Base-by-base conservation (phyloP, 768 basidiomycete genomes). In the Paxillus ammoniavirescens region DNA sequence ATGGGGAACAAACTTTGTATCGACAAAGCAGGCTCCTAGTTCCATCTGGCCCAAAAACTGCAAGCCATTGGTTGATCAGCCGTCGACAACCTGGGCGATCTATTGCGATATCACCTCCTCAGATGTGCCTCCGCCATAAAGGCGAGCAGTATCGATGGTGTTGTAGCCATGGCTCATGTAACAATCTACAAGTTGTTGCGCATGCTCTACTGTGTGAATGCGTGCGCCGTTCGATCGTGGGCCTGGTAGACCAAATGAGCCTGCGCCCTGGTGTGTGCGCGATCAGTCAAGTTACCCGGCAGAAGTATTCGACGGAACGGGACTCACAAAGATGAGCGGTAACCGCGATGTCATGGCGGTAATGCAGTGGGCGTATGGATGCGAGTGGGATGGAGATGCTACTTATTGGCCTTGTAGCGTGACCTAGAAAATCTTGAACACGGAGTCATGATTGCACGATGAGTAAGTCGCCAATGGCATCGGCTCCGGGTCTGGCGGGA, bases 101-200 rank as follows among this genome's bases (percentile, higher is more conserved):
- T 7, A 30, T n/a, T 40, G n/a, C 4, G 8, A 6, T 7, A n/a
- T 13, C 17, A 68, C 65, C 61, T 60, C 58, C 49, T 70, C 66
- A 28, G 61, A 53, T 6, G 59, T 58, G 17, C 61, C 64, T 40
- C 54, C 54, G 8, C 57, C 59, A 36, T 68, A 63, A 33, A 59
- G 12, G n/a, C 56, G 61, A 18, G 58, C 59, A 7, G 67, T 62
- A 37, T 70, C 59, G 41, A 69, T 55, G 23, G 15, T 47, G n/a
- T 47, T 43, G 37, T 61, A 59, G 10, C 62, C 64, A 49, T 52
- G 61, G 14, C 38, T 12, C 2, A 60, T 47, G 36, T 60, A 55
- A n/a, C 33, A 46, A 44, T 52, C 54, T 35, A 63, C 50, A 42
- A 59, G 36, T 15, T 42, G 35, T 51, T 58, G 57, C 5, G 60